Percentiles rank a stretch among this genome's conserved stretches.
Evolutionary conservation across 805 yeast genomes (phyloP).

Genomic region (Hemisphaericaspora nanyangensis): DNA sequence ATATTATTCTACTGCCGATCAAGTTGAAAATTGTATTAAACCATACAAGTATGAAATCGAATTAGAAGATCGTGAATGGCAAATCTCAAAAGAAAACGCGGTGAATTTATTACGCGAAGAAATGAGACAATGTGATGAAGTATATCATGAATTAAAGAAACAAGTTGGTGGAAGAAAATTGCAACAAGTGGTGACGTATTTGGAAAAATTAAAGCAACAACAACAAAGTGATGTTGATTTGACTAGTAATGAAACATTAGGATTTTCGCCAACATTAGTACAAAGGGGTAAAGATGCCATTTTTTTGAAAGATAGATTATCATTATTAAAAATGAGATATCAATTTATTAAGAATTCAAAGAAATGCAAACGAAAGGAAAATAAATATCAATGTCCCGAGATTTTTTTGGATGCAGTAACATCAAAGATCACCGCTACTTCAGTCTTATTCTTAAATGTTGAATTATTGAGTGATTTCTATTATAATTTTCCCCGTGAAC

Average conservation of each 20-base stretch:
- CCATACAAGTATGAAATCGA: constrained; percentile 98
- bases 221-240: constrained; percentile 28
- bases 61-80: constrained; percentile 94
- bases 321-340: constrained; percentile 68
- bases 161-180: constrained; percentile 82
- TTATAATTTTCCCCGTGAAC: constrained; percentile 91
- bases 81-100: constrained; percentile 72
- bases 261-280: constrained; percentile 74
- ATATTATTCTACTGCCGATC: constrained; percentile 92
- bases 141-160: constrained; percentile 54
- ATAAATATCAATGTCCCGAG: constrained; percentile 92
- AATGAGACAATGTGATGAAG: constrained; percentile 70
- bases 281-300: constrained; percentile 80
- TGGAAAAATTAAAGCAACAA: constrained; percentile 47
- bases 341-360: constrained; percentile 66
- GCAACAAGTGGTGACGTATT: constrained; percentile 74
- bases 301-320: constrained; percentile 70
- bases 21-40: constrained; percentile 96
- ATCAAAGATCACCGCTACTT: constrained; percentile 87
- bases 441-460: constrained; percentile 88
- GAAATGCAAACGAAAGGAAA: constrained; percentile 72
- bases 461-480: constrained; percentile 92
- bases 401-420: constrained; percentile 88
- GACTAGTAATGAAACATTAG: constrained; percentile 67
- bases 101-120: constrained; percentile 76